Evolutionary conservation across 1,284 basidiomycete genomes (phyloP).

Genomic region (Cutaneotrichosporon mucoides): DNA sequence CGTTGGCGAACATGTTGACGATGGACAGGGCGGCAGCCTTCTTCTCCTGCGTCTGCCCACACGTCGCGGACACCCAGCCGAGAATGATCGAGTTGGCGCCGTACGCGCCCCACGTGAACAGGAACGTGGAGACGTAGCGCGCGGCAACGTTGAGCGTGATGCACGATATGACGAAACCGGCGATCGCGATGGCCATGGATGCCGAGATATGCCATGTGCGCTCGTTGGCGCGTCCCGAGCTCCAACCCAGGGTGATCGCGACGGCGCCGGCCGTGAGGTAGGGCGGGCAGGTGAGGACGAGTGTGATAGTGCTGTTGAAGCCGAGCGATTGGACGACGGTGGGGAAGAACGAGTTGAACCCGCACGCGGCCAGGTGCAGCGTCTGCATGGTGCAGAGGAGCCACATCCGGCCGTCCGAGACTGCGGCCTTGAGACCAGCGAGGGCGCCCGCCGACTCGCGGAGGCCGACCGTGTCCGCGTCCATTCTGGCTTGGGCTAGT

Average conservation of each 20-base stretch:
- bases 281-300: slow-evolving; percentile 48
- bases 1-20: slow-evolving; percentile 22
- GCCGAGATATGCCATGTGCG: slow-evolving; percentile 29
- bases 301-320: slow-evolving; percentile 36
- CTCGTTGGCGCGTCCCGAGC: slow-evolving; percentile 29
- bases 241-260: slow-evolving; percentile 20
- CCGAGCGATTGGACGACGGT: slow-evolving; percentile 33
- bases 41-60: slow-evolving; percentile 34
- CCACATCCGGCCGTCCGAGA: slow-evolving; percentile 30
- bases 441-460: slow-evolving; percentile 23
- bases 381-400: slow-evolving; percentile 30
- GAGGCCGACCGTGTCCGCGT: slow-evolving; percentile 28
- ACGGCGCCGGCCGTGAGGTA: slow-evolving; percentile 32
- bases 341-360: slow-evolving; percentile 36
- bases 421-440: slow-evolving; percentile 32
- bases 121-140: slow-evolving; percentile 31
- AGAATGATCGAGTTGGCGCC: slow-evolving; percentile 33
- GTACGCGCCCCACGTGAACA: slow-evolving; percentile 31
- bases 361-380: slow-evolving; percentile 27
- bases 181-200: slow-evolving; percentile 24
- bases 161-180: slow-evolving; percentile 30
- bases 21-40: slow-evolving; percentile 32
- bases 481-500: slow-evolving; percentile 16
- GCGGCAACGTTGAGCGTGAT: slow-evolving; percentile 29
- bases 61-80: slow-evolving; percentile 31